These are phyloP conservation scores for Zizania latifolia DNA, from an alignment of 176 grass and related monocot genomes.

Conservation along the genomic window DNA sequence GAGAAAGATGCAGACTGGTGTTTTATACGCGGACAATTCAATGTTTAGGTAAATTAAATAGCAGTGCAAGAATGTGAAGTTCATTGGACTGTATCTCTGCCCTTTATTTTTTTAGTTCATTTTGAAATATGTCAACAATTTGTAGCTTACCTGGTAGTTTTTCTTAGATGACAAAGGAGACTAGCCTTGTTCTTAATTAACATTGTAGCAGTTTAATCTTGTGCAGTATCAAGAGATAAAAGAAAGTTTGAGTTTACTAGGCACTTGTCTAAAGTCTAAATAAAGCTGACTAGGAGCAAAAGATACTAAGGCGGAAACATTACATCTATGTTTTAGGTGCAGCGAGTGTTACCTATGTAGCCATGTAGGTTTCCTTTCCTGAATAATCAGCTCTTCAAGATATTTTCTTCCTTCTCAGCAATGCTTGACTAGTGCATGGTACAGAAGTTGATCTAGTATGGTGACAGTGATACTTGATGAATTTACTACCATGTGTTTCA, in stretches of 20 bases:
- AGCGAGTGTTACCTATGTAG: no score
- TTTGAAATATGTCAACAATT: constrained; percentile 1
- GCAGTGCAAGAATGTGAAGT: background rate
- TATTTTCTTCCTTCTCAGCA: background rate
- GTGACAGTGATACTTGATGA: background rate
- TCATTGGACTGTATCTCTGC: background rate
- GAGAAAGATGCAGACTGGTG: background rate
- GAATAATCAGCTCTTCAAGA: background rate
- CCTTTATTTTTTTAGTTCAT: background rate
- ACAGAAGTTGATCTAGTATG: background rate
- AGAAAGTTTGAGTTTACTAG: background rate
- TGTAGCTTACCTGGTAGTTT: no score
- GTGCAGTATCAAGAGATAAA: no score
- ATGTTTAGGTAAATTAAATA: background rate
- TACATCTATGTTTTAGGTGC: no score
- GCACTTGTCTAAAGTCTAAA: background rate
- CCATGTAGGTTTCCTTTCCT: background rate
- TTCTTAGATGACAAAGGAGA: no score
- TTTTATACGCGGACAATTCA: background rate
- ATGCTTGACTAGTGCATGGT: background rate
- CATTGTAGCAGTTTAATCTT: no score
- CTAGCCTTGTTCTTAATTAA: no score
- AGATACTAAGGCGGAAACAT: no score
- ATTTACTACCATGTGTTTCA: background rate
- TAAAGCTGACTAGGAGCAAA: no score